phyloP scores from a whole-genome alignment of 2,329 filamentous ascomycete species.

The Aplosporella prunicola region DNA sequence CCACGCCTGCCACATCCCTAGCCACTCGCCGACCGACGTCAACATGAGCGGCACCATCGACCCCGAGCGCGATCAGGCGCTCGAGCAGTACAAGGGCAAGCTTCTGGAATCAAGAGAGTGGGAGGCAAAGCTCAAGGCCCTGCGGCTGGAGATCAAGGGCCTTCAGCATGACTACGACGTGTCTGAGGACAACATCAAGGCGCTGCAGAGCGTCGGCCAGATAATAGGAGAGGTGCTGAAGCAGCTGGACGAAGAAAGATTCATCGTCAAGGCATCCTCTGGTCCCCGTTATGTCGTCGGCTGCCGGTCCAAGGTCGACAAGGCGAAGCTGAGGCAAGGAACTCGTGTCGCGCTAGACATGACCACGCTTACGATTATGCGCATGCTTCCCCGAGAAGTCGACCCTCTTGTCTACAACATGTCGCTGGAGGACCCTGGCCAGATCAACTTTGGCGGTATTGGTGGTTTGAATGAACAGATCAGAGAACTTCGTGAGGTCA shows the following conservation, averaged over 20 bases:
- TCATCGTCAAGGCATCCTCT: slow-evolving; percentile 97
- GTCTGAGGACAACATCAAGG: slow-evolving; percentile 99
- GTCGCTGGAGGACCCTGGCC: slow-evolving; percentile 95
- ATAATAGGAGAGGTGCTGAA: slow-evolving; percentile 99
- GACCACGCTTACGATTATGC: slow-evolving; percentile 99
- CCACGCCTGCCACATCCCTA: too few relatives aligned
- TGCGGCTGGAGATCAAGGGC: slow-evolving; percentile 92
- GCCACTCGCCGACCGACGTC: too few relatives aligned
- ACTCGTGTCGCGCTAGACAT: slow-evolving; percentile 96
- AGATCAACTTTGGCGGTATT: slow-evolving; percentile 96
- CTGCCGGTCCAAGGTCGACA: slow-evolving; percentile 97
- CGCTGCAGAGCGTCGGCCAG: slow-evolving; percentile 94
- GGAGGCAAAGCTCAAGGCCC: slow-evolving; percentile 92
- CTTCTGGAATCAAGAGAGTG: slow-evolving; percentile 89
- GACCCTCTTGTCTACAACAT: slow-evolving; percentile 99
- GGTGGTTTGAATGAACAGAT: slow-evolving; percentile 98
- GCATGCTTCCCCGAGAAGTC: slow-evolving; percentile 96
- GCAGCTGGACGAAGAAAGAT: slow-evolving; percentile 97
- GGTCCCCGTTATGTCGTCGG: slow-evolving; percentile 96
- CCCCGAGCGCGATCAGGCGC: slow-evolving; percentile 43
- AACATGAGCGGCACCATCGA: slow-evolving; percentile 32
- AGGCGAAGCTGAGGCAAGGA: slow-evolving; percentile 93
- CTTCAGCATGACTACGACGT: slow-evolving; percentile 91
- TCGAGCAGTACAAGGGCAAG: slow-evolving; percentile 45
- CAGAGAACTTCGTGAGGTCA: slow-evolving; percentile 91